Percentiles rank a stretch among this genome's conserved stretches.
phyloP scores from a whole-genome alignment of 331 rosid species.

The Rosa hybrid region DNA sequence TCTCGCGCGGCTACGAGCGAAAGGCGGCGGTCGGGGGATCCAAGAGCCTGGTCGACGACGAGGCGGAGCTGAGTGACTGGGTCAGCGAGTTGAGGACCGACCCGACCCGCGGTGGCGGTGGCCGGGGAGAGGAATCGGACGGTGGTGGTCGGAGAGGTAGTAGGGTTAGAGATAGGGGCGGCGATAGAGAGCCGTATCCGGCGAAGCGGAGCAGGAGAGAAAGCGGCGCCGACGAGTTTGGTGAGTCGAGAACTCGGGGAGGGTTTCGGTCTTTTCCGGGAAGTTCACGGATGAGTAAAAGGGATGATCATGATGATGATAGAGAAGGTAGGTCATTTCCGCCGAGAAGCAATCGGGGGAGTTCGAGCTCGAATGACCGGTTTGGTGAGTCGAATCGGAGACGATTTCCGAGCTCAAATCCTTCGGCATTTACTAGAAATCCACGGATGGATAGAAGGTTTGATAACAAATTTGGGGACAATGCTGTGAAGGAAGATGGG shows the following conservation, averaged over 20 bases:
- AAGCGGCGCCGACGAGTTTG: constrained; percentile 20
- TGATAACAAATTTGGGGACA: constrained; percentile 7
- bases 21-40: constrained; percentile 25
- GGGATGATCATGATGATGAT: constrained; percentile 7
- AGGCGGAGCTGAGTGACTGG: constrained; percentile 88
- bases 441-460: constrained; percentile 19
- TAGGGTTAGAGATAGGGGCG: constrained; percentile 21
- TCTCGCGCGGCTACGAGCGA: no score
- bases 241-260: constrained; percentile 31
- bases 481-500: constrained; percentile 10
- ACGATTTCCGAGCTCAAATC: constrained; percentile 18
- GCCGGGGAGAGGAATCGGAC: constrained; percentile 40
- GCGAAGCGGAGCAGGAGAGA: constrained; percentile 43
- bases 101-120: constrained; percentile 25
- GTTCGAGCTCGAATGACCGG: background rate
- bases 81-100: constrained; percentile 57
- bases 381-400: constrained; percentile 29
- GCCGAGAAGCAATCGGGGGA: constrained; percentile 18
- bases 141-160: constrained; percentile 24
- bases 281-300: constrained; percentile 9
- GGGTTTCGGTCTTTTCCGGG: constrained; percentile 15
- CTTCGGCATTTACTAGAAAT: constrained; percentile 23
- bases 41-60: constrained; percentile 77
- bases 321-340: constrained; percentile 8
- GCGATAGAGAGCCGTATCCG: constrained; percentile 23